Evolutionary conservation across 2,329 filamentous ascomycete species (phyloP).

Genomic region (Exophiala mesophila): DNA sequence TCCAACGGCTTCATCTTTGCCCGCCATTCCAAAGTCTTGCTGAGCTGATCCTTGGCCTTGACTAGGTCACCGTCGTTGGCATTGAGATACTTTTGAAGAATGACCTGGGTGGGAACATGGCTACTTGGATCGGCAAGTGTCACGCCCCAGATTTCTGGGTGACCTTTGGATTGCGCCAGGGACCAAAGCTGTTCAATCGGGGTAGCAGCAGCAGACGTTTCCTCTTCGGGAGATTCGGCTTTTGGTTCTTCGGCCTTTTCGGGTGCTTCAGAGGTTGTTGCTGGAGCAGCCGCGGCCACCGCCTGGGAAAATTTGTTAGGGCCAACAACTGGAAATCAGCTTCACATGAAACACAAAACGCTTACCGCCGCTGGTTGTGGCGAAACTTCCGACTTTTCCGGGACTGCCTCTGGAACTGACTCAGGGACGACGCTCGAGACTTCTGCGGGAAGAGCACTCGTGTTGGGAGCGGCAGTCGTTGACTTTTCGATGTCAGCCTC

Average conservation of each 20-base stretch:
- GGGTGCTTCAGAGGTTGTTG: slow-evolving; percentile 13
- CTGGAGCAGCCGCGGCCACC: slow-evolving; percentile 4
- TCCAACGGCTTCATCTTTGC: slow-evolving; percentile 67
- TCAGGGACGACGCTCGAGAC: slow-evolving; percentile 14
- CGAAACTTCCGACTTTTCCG: too few relatives aligned
- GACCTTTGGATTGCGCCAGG: slow-evolving; percentile 35
- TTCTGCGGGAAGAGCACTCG: slow-evolving; percentile 12
- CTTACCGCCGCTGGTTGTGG: too few relatives aligned
- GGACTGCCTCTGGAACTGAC: not conserved
- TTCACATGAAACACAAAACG: not conserved
- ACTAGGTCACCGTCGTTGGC: slow-evolving; percentile 74
- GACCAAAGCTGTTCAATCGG: slow-evolving; percentile 25
- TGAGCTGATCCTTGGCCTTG: slow-evolving; percentile 72
- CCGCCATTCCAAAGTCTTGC: slow-evolving; percentile 76
- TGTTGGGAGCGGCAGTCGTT: slow-evolving; percentile 19
- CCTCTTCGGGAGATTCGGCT: slow-evolving; percentile 1
- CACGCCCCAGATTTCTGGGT: slow-evolving; percentile 86
- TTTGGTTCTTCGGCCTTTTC: slow-evolving; percentile 10
- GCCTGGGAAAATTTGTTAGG: not conserved
- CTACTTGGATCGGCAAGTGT: slow-evolving; percentile 46
- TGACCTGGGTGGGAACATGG: slow-evolving; percentile 71
- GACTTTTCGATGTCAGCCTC: slow-evolving; percentile 4
- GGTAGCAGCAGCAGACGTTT: slow-evolving; percentile 7
- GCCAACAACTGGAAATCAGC: too few relatives aligned
- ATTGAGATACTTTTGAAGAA: slow-evolving; percentile 89